Conservation (phyloP, 2,329 filamentous ascomycete genomes). For the Basipetospora chlamydospora region DNA sequence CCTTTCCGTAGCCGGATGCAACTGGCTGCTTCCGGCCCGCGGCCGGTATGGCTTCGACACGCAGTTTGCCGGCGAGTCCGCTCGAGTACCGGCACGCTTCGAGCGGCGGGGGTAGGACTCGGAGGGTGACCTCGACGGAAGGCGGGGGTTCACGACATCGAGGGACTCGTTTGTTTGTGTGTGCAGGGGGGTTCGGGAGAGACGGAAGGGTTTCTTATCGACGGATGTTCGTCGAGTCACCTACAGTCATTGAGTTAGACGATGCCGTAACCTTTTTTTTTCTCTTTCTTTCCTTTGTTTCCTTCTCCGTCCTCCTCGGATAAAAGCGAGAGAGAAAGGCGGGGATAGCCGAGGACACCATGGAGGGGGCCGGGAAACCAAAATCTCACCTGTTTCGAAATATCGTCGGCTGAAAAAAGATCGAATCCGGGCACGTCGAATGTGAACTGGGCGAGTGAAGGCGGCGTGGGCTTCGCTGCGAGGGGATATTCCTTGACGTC, state of each 20-base stretch:
- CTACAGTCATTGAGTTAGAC: neutral
- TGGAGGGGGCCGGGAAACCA: neutral
- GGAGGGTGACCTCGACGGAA: conserved; percentile 19
- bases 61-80: conserved; percentile 14
- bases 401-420: conserved; percentile 27
- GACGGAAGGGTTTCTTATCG: conserved; percentile 1
- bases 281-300: too few relatives aligned
- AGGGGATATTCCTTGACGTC: conserved; percentile 86
- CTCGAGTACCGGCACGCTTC: conserved; percentile 14
- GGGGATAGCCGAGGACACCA: too few relatives aligned
- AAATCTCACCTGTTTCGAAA: conserved; percentile 8
- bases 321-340: neutral
- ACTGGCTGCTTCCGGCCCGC: neutral
- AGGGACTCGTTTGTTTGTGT: neutral
- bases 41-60: conserved; percentile 3
- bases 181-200: neutral
- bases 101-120: conserved; percentile 17
- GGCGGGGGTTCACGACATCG: conserved; percentile 10
- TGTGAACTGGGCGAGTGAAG: conserved; percentile 60
- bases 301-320: too few relatives aligned
- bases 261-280: too few relatives aligned
- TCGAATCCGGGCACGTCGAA: conserved; percentile 49
- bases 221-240: conserved; percentile 4
- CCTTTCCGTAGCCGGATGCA: conserved; percentile 16
- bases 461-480: conserved; percentile 67